These are phyloP conservation scores for Magnolia changhungtana DNA, from an alignment of 164 flowering plant species.

Conservation along the genomic window DNA sequence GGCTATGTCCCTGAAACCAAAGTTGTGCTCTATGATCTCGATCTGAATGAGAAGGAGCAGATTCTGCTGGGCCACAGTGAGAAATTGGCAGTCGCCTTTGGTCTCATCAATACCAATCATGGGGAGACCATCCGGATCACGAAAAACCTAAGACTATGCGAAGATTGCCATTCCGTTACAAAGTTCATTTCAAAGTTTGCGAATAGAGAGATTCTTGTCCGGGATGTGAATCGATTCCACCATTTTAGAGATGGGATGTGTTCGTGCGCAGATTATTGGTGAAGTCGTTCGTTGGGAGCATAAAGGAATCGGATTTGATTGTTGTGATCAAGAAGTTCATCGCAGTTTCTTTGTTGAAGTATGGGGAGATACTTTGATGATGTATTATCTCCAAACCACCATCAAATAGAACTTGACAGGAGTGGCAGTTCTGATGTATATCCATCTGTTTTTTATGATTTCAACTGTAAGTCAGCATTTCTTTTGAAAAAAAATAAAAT, in stretches of 20 bases:
- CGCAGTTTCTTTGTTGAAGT: neutral
- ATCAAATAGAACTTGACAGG: neutral
- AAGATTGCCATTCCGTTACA: conserved; percentile 79
- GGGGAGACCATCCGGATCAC: conserved; percentile 71
- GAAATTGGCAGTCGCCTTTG: conserved; percentile 76
- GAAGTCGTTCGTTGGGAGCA: conserved; percentile 5
- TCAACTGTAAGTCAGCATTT: neutral
- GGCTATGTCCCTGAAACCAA: conserved; percentile 72
- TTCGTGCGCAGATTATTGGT: conserved; percentile 91
- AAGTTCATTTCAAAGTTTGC: conserved; percentile 70
- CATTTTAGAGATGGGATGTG: conserved; percentile 76
- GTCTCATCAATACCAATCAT: conserved; percentile 53
- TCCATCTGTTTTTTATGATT: neutral
- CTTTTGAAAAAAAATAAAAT: neutral
- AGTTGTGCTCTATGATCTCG: conserved; percentile 66
- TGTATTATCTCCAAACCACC: neutral
- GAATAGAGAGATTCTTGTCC: conserved; percentile 67
- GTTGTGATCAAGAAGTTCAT: neutral
- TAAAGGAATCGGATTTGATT: neutral
- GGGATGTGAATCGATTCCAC: conserved; percentile 80
- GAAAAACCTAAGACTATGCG: conserved; percentile 81
- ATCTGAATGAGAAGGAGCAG: conserved; percentile 52
- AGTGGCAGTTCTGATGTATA: neutral
- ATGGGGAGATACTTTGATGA: neutral
- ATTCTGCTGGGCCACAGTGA: conserved; percentile 79